Evolutionary conservation across 2,329 filamentous ascomycete species (phyloP).

Genomic region (Colletotrichum ledebouriae): DNA sequence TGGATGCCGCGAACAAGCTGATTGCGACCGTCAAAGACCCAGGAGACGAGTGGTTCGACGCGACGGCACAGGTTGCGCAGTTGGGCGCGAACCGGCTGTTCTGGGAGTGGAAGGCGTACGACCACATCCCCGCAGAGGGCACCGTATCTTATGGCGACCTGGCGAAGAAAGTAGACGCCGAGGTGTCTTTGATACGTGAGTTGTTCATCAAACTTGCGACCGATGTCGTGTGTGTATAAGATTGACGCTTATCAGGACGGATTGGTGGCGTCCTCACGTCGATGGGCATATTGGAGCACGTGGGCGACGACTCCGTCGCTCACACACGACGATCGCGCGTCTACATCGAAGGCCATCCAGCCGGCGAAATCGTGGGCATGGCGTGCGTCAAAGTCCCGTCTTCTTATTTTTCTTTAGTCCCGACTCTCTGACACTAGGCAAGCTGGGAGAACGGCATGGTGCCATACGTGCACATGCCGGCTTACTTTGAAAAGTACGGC

Average conservation of each 20-base stretch:
- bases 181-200: constrained; percentile 48
- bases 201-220: neutral
- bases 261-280: constrained; percentile 37
- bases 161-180: constrained; percentile 48
- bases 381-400: constrained; percentile 6
- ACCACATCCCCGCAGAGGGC: constrained; percentile 49
- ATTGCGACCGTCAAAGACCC: constrained; percentile 32
- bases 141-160: constrained; percentile 49
- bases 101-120: constrained; percentile 51
- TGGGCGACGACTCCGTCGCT: constrained; percentile 34
- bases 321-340: constrained; percentile 38
- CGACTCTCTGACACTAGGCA: neutral
- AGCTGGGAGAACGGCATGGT: constrained; percentile 39
- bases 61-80: constrained; percentile 30
- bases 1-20: constrained; percentile 33
- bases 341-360: constrained; percentile 27
- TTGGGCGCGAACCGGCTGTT: constrained; percentile 46
- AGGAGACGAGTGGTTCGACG: constrained; percentile 34
- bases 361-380: constrained; percentile 36
- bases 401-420: neutral
- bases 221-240: neutral
- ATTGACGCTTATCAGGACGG: constrained; percentile 20
- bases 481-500: constrained; percentile 52
- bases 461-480: constrained; percentile 45
- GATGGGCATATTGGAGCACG: constrained; percentile 29